Conservation (phyloP, 2,329 filamentous ascomycete genomes). For the Curvularia eragrostidis region DNA sequence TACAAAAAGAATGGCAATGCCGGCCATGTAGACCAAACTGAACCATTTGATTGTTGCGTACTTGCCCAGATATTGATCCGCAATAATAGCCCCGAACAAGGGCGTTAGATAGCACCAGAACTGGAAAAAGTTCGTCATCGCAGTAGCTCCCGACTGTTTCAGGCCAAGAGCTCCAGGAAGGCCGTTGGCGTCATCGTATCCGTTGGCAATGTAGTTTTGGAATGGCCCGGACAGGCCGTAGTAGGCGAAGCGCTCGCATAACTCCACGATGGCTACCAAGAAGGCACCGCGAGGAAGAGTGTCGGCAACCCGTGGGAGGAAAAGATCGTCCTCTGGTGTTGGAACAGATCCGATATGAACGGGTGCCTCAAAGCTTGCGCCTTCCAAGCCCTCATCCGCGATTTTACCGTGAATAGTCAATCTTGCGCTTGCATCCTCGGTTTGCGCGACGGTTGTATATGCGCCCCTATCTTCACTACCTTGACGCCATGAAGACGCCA, state of each 20-base stretch:
- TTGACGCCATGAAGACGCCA: conserved; percentile 33
- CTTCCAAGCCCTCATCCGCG: conserved; percentile 7
- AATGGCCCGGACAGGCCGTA: conserved; percentile 56
- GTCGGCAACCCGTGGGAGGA: conserved; percentile 50
- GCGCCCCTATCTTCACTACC: conserved; percentile 30
- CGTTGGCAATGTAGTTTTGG: conserved; percentile 59
- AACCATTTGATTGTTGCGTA: conserved; percentile 74
- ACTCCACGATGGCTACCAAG: conserved; percentile 57
- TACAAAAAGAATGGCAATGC: conserved; percentile 70
- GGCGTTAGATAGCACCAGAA: conserved; percentile 59
- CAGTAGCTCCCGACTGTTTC: conserved; percentile 53
- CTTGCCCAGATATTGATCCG: conserved; percentile 73
- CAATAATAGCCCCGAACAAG: conserved; percentile 59
- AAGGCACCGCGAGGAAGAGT: conserved; percentile 55
- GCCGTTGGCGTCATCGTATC: conserved; percentile 49
- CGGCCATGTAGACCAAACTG: conserved; percentile 67
- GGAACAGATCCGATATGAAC: conserved; percentile 33
- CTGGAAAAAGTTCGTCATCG: conserved; percentile 57
- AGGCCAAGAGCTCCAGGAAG: conserved; percentile 52
- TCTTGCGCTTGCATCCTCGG: conserved; percentile 29
- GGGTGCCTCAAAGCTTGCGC: conserved; percentile 10
- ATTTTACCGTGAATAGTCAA: conserved; percentile 26
- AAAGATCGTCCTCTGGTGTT: conserved; percentile 34
- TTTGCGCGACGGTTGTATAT: conserved; percentile 44
- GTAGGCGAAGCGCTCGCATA: conserved; percentile 59